phyloP scores from a whole-genome alignment of 176 grass and related monocot species.

The Bolboschoenus planiculmis region DNA sequence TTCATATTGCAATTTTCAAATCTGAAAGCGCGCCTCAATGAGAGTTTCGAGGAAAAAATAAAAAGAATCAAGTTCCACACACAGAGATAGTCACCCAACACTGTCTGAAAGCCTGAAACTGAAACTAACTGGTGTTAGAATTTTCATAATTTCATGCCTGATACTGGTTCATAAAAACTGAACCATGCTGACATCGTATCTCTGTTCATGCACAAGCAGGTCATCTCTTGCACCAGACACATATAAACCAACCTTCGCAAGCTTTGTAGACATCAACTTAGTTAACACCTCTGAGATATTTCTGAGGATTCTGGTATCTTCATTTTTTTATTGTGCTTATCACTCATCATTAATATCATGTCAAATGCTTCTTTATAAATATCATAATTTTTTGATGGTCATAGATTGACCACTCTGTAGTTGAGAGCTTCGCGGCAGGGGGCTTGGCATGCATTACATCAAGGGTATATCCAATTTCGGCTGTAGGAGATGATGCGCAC shows the following conservation, averaged over 20 bases:
- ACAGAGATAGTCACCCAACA: no score
- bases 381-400: not conserved
- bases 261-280: slow-evolving; percentile 45
- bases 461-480: slow-evolving; percentile 41
- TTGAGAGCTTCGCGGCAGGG: slow-evolving; percentile 55
- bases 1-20: not conserved
- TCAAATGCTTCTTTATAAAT: not conserved
- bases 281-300: slow-evolving; percentile 35
- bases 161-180: not conserved
- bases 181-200: not conserved
- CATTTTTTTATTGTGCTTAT: not conserved
- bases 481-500: slow-evolving; percentile 28
- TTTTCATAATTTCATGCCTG: not conserved
- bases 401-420: slow-evolving; percentile 59
- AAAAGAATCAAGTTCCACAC: no score
- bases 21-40: not conserved
- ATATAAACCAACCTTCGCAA: slow-evolving; percentile 57
- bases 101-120: not conserved
- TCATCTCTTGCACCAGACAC: slow-evolving; percentile 36
- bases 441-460: slow-evolving; percentile 58
- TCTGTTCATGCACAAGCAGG: slow-evolving; percentile 12
- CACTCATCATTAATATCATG: not conserved
- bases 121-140: not conserved
- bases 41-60: no score
- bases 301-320: slow-evolving; percentile 46